These are phyloP conservation scores for Coffea eugenioides DNA, from an alignment of 257 asterid species.

Conservation along the genomic window DNA sequence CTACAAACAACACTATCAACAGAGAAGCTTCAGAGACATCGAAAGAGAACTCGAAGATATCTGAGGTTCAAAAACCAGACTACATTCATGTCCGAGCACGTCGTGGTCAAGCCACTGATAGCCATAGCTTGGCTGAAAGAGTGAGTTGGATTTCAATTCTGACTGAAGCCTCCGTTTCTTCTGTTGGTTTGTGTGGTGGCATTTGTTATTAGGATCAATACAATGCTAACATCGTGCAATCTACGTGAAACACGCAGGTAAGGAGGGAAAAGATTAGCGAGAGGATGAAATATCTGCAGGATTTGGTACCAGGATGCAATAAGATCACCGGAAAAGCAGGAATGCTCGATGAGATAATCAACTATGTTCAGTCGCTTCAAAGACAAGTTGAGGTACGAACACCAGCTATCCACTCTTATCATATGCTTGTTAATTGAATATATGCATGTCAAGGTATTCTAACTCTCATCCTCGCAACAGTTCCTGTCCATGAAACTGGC, in stretches of 20 bases:
- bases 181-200: constrained; percentile 8
- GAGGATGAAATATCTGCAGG: constrained; percentile 86
- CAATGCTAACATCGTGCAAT: neutral
- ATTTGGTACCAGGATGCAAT: constrained; percentile 90
- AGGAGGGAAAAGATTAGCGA: constrained; percentile 94
- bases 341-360: constrained; percentile 91
- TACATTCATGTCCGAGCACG: constrained; percentile 96
- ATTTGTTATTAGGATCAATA: neutral
- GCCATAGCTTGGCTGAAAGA: constrained; percentile 97
- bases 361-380: constrained; percentile 92
- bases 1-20: constrained; percentile 27
- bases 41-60: constrained; percentile 43
- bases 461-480: constrained; percentile 39
- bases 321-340: constrained; percentile 92
- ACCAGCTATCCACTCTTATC: neutral
- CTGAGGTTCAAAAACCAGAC: constrained; percentile 62
- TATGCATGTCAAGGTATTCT: constrained; percentile 4
- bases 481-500: constrained; percentile 92
- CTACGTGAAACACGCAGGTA: constrained; percentile 40
- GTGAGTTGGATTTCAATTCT: constrained; percentile 39
- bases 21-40: constrained; percentile 29
- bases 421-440: neutral
- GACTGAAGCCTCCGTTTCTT: neutral
- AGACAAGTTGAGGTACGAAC: constrained; percentile 87
- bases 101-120: constrained; percentile 95